Conservation (phyloP, 371 early-diverging fungal genomes). For the Entomophthora muscae region DNA sequence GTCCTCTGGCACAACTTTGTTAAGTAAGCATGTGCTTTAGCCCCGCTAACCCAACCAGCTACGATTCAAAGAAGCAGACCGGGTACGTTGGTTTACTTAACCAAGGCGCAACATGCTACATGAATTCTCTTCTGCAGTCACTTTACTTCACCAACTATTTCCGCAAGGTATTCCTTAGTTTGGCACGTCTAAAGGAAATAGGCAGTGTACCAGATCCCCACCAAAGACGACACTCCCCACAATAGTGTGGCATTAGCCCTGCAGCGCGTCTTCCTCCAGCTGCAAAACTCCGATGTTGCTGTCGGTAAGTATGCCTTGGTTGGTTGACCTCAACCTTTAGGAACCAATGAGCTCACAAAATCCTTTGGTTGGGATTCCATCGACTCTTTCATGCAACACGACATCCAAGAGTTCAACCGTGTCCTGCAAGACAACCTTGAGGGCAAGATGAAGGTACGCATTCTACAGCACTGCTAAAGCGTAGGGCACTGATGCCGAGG, state of each 20-base stretch:
- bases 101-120: slow-evolving; percentile 99
- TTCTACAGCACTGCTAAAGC: background rate
- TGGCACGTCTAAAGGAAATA: slow-evolving; percentile 8
- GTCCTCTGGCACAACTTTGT: slow-evolving; percentile 84
- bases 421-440: slow-evolving; percentile 92
- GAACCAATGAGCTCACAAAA: slow-evolving; percentile 83
- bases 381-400: slow-evolving; percentile 93
- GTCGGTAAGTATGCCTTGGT: slow-evolving; percentile 28
- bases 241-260: slow-evolving; percentile 76
- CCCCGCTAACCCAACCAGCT: slow-evolving; percentile 21
- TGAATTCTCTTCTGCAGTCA: slow-evolving; percentile 97
- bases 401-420: slow-evolving; percentile 94
- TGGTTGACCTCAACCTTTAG: slow-evolving; percentile 12
- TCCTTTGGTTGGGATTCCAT: slow-evolving; percentile 94
- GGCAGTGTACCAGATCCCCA: slow-evolving; percentile 80
- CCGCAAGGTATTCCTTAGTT: slow-evolving; percentile 35
- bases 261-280: slow-evolving; percentile 88
- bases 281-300: slow-evolving; percentile 46
- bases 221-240: slow-evolving; percentile 64
- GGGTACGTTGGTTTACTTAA: slow-evolving; percentile 93
- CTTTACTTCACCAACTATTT: slow-evolving; percentile 92
- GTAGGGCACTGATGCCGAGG: slow-evolving; percentile 72
- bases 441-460: slow-evolving; percentile 70
- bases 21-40: slow-evolving; percentile 28
- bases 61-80: slow-evolving; percentile 75